These are phyloP conservation scores for Meyerozyma sp. DNA, from an alignment of 1,139 yeast species.

Conservation along the genomic window DNA sequence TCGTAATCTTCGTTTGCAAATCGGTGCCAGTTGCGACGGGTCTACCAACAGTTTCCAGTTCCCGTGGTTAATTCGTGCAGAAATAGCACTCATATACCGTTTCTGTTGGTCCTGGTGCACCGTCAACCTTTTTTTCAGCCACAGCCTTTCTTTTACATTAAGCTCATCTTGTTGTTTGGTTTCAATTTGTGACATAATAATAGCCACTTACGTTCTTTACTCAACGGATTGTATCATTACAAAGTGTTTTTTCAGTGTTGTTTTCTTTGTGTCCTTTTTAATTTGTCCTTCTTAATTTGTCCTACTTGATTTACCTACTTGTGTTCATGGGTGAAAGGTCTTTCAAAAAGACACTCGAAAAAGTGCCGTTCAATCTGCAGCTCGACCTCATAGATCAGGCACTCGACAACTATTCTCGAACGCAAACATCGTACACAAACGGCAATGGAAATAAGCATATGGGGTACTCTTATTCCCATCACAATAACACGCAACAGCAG, in stretches of 20 bases:
- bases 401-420: constrained; percentile 5
- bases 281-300: background rate
- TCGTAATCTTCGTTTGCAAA: background rate
- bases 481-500: constrained; percentile 3
- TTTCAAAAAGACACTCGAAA: constrained; percentile 24
- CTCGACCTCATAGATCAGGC: constrained; percentile 20
- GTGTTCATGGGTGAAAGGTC: constrained; percentile 6
- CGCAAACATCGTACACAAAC: constrained; percentile 6
- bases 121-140: background rate
- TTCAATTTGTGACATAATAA: background rate
- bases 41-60: background rate
- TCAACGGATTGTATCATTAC: background rate
- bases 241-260: background rate
- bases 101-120: background rate
- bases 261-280: background rate
- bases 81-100: background rate
- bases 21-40: background rate
- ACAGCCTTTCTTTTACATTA: background rate
- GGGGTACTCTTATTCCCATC: constrained; percentile 4
- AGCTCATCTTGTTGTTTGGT: background rate
- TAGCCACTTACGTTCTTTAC: background rate
- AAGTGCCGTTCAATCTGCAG: constrained; percentile 26
- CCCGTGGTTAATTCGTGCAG: background rate
- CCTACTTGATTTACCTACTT: background rate
- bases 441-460: constrained; percentile 7